These are phyloP conservation scores for Peniophora sp. DNA, from an alignment of 1,284 basidiomycete species.

Conservation along the genomic window DNA sequence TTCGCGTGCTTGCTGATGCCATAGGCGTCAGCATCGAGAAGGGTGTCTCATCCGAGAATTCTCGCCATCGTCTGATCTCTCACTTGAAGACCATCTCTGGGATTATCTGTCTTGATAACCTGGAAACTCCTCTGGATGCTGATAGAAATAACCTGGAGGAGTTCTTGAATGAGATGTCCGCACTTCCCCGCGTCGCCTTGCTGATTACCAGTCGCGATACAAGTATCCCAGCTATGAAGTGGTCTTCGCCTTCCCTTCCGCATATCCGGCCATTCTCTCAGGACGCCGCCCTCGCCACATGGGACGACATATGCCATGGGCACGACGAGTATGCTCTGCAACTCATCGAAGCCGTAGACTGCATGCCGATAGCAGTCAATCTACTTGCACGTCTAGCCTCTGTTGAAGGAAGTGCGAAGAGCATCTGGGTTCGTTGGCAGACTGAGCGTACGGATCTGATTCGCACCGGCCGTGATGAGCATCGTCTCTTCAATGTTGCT, in stretches of 20 bases:
- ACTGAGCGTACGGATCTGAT: background rate
- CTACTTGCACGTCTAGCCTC: background rate
- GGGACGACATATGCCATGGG: background rate
- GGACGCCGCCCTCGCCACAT: background rate
- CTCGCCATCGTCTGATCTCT: background rate
- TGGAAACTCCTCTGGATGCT: conserved; percentile 23
- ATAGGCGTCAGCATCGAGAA: conserved; percentile 5
- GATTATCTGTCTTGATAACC: conserved; percentile 23
- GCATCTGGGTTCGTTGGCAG: background rate
- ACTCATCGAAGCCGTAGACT: background rate
- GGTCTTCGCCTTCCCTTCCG: background rate
- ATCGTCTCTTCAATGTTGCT: background rate
- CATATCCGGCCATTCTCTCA: background rate
- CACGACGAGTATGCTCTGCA: background rate
- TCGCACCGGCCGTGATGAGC: background rate
- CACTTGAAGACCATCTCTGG: conserved; percentile 11
- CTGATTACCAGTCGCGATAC: conserved; percentile 1
- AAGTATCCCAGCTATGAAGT: background rate
- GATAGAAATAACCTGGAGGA: background rate
- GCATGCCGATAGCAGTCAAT: conserved; percentile 1
- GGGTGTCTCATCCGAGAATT: no score
- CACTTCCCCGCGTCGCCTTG: background rate
- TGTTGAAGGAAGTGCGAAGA: background rate
- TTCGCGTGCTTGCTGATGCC: conserved; percentile 12
- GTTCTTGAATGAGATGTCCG: background rate